Evolutionary conservation across 352 stramenopile species (phyloP).

Genomic region (Phytophthora sp.): DNA sequence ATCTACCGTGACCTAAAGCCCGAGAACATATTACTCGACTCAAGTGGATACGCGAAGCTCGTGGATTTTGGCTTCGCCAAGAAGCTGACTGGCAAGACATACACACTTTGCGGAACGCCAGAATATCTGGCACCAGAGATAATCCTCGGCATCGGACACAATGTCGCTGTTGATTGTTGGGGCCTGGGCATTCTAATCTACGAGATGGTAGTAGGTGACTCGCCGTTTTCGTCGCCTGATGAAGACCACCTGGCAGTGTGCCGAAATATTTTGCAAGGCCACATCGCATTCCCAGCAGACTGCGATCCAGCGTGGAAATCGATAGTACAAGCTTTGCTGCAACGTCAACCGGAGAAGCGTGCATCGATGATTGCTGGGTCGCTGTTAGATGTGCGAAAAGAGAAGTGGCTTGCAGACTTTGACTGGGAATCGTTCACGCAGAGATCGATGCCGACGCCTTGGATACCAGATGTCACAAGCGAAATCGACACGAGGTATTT

Average conservation of each 20-base stretch:
- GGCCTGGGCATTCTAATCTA: slow-evolving; percentile 95
- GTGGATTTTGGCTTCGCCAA: slow-evolving; percentile 84
- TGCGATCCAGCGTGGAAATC: slow-evolving; percentile 49
- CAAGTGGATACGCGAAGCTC: slow-evolving; percentile 67
- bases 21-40: slow-evolving; percentile 78
- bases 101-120: slow-evolving; percentile 81
- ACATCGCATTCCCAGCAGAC: slow-evolving; percentile 89
- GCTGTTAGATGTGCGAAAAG: slow-evolving; percentile 33
- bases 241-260: slow-evolving; percentile 96
- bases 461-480: slow-evolving; percentile 46
- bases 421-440: slow-evolving; percentile 49
- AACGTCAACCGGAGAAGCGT: slow-evolving; percentile 50
- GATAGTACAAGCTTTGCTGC: slow-evolving; percentile 45
- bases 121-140: slow-evolving; percentile 91
- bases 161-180: slow-evolving; percentile 94
- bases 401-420: slow-evolving; percentile 49
- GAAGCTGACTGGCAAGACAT: slow-evolving; percentile 74
- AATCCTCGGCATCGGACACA: slow-evolving; percentile 81
- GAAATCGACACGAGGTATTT: slow-evolving; percentile 53
- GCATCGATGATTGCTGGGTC: slow-evolving; percentile 36
- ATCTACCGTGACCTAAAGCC: slow-evolving; percentile 79
- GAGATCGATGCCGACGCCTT: slow-evolving; percentile 42
- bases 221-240: slow-evolving; percentile 91
- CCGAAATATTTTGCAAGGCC: slow-evolving; percentile 92
- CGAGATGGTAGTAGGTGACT: slow-evolving; percentile 96